phyloP scores from a whole-genome alignment of 116 monocot species.

The Dioscorea cayenensis region DNA sequence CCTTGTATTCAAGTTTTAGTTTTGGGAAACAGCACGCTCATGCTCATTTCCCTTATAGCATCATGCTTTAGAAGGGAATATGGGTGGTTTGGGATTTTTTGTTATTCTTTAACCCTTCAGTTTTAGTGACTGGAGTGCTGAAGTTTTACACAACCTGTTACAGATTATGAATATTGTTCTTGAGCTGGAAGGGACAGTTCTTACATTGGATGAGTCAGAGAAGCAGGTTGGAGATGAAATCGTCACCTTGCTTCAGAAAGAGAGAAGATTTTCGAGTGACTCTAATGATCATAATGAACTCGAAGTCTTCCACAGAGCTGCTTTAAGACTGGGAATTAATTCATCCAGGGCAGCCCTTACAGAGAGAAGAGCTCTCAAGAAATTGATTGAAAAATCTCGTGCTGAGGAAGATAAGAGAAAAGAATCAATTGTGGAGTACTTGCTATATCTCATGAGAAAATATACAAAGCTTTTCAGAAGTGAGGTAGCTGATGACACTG shows the following conservation, averaged over 20 bases:
- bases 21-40: neutral
- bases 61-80: too few species aligned
- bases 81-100: too few species aligned
- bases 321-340: constrained; percentile 54
- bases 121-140: neutral
- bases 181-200: constrained; percentile 48
- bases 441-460: constrained; percentile 78
- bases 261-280: constrained; percentile 25
- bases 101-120: neutral
- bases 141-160: neutral
- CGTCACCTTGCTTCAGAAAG: constrained; percentile 63
- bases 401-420: constrained; percentile 58
- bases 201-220: constrained; percentile 53
- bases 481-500: constrained; percentile 55
- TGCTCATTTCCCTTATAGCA: neutral
- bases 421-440: constrained; percentile 60
- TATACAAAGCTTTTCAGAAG: constrained; percentile 77
- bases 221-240: constrained; percentile 62
- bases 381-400: constrained; percentile 57
- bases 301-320: constrained; percentile 66
- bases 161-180: constrained; percentile 59
- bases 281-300: constrained; percentile 40
- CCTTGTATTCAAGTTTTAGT: neutral
- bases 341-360: constrained; percentile 77
- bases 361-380: constrained; percentile 86